Conservation (phyloP, 768 basidiomycete species). For the Leccinum olivaceopallidum region DNA sequence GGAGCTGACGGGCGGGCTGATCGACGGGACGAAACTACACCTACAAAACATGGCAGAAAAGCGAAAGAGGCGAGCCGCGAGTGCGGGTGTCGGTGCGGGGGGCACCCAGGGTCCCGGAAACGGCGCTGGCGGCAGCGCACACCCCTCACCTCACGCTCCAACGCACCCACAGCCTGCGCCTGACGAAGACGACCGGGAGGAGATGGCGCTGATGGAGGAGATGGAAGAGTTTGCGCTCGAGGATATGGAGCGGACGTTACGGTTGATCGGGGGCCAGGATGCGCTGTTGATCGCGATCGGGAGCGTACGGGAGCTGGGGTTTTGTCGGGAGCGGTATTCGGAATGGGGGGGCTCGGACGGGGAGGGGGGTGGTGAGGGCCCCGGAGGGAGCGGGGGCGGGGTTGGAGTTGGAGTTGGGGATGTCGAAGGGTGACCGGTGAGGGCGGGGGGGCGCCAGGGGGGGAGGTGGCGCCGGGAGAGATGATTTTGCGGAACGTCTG, state of each 20-base stretch:
- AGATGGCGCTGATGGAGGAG: slow-evolving; percentile 73
- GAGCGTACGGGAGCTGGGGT: slow-evolving; percentile 70
- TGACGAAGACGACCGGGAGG: slow-evolving; percentile 59
- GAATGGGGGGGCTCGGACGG: slow-evolving; percentile 50
- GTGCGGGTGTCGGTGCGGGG: slow-evolving; percentile 19
- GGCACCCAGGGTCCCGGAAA: neutral
- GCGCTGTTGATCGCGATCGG: slow-evolving; percentile 68
- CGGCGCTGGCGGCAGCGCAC: neutral
- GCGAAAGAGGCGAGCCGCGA: slow-evolving; percentile 52
- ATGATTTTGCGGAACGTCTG: no score
- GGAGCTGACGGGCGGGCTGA: slow-evolving; percentile 52
- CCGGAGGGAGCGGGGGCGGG: neutral
- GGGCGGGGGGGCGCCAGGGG: no score
- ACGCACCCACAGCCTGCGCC: no score
- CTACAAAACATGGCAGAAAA: slow-evolving; percentile 67
- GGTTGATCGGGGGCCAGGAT: slow-evolving; percentile 56
- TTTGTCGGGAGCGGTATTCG: slow-evolving; percentile 40
- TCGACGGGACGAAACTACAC: slow-evolving; percentile 73
- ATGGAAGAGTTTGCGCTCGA: slow-evolving; percentile 82
- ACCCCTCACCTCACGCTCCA: neutral
- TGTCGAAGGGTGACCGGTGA: slow-evolving; percentile 7
- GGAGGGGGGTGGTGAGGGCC: slow-evolving; percentile 29
- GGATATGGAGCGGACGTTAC: slow-evolving; percentile 71
- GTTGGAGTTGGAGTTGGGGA: neutral
- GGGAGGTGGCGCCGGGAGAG: no score